Percentiles rank a stretch among this genome's conserved stretches.
Evolutionary conservation across 164 flowering plant species (phyloP).

Genomic region (Magnolia kwangsiensis): DNA sequence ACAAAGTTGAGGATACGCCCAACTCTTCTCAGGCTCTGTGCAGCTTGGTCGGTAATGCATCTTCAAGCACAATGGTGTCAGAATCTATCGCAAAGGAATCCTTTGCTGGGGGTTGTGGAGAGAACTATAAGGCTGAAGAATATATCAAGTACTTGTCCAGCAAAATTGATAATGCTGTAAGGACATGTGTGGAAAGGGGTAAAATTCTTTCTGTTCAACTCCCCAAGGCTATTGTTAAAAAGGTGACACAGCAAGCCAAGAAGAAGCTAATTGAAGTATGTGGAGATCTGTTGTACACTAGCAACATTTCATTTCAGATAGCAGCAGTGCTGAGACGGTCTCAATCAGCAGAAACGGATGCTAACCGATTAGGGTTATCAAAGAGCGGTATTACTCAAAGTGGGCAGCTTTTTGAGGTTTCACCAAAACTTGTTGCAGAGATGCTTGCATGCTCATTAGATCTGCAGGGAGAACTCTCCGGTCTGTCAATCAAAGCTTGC

Average conservation of each 20-base stretch:
- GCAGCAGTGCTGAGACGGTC: constrained; percentile 29
- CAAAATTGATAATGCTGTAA: constrained; percentile 46
- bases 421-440: constrained; percentile 60
- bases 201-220: constrained; percentile 44
- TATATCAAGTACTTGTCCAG: constrained; percentile 38
- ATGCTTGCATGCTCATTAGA: constrained; percentile 38
- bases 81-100: constrained; percentile 25
- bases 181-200: constrained; percentile 31
- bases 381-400: constrained; percentile 19
- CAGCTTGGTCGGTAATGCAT: constrained; percentile 13
- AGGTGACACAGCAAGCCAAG: constrained; percentile 47
- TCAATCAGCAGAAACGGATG: constrained; percentile 28
- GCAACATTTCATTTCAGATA: constrained; percentile 11
- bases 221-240: constrained; percentile 70
- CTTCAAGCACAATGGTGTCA: constrained; percentile 5
- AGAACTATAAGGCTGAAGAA: constrained; percentile 37
- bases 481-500: constrained; percentile 61
- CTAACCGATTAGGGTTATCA: constrained; percentile 5
- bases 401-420: constrained; percentile 17
- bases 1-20: constrained; percentile 18
- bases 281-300: constrained; percentile 61
- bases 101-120: constrained; percentile 9
- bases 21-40: constrained; percentile 9
- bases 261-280: constrained; percentile 53
- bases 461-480: constrained; percentile 25